phyloP scores from a whole-genome alignment of 164 flowering plant genomes.

The grape (Vitis vinifera) region ASM3070453v1 NC_081820.1:26673001-26673500 shows the following conservation, averaged over 20 bases:
- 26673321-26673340: constrained; percentile 27
- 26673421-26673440: constrained; percentile 20
- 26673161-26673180: constrained; percentile 5
- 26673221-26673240: neutral
- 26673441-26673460: constrained; percentile 5
- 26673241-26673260: constrained; percentile 32
- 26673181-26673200: neutral
- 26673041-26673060: neutral
- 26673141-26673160: constrained; percentile 1
- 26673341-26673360: constrained; percentile 16
- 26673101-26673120: constrained; percentile 10
- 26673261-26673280: constrained; percentile 14
- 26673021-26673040: neutral
- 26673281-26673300: constrained; percentile 9
- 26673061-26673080: constrained; percentile 1
- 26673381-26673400: constrained; percentile 36
- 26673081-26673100: neutral
- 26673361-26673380: constrained; percentile 62
- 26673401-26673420: constrained; percentile 22
- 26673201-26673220: neutral
- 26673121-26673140: neutral
- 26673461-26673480: constrained; percentile 1
- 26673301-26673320: constrained; percentile 22
- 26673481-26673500: constrained; percentile 14
- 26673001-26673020: too few species aligned